Evolutionary conservation across 345 rosid genomes (phyloP).

Genomic region (Bruguiera gymnorhiza): DNA sequence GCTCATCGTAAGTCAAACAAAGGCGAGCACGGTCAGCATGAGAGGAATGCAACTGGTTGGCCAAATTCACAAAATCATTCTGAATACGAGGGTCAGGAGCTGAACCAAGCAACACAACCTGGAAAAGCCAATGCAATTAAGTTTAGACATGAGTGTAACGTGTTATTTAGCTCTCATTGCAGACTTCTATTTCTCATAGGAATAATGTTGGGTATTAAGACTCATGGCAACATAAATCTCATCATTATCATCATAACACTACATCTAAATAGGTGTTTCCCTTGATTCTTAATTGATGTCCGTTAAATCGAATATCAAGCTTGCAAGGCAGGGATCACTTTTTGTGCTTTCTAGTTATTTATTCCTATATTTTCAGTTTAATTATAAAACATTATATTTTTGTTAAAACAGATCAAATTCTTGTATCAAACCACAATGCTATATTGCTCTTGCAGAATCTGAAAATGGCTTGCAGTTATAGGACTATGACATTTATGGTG

Average conservation of each 20-base stretch:
- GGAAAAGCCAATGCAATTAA: constrained; percentile 28
- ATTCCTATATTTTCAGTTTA: too few species aligned
- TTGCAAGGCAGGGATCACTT: too few species aligned
- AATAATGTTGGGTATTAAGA: not conserved
- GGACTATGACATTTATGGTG: not conserved
- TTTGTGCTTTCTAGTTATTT: too few species aligned
- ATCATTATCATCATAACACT: too few species aligned
- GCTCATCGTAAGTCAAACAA: constrained; percentile 84
- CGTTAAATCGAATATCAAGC: too few species aligned
- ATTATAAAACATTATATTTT: too few species aligned
- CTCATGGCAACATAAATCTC: too few species aligned
- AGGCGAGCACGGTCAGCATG: constrained; percentile 72
- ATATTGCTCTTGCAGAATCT: too few species aligned
- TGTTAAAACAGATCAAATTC: too few species aligned
- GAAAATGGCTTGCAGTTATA: not conserved
- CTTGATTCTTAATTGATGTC: too few species aligned
- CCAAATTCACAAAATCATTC: constrained; percentile 78
- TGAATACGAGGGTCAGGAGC: constrained; percentile 97
- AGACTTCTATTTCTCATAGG: not conserved
- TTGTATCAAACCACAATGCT: too few species aligned
- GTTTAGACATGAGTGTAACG: constrained; percentile 7
- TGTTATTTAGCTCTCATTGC: not conserved
- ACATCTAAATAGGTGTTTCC: too few species aligned
- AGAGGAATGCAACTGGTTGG: constrained; percentile 68
- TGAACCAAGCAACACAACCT: constrained; percentile 92